Evolutionary conservation across 2,329 filamentous ascomycete genomes (phyloP).

Genomic region (Nemania sp.): DNA sequence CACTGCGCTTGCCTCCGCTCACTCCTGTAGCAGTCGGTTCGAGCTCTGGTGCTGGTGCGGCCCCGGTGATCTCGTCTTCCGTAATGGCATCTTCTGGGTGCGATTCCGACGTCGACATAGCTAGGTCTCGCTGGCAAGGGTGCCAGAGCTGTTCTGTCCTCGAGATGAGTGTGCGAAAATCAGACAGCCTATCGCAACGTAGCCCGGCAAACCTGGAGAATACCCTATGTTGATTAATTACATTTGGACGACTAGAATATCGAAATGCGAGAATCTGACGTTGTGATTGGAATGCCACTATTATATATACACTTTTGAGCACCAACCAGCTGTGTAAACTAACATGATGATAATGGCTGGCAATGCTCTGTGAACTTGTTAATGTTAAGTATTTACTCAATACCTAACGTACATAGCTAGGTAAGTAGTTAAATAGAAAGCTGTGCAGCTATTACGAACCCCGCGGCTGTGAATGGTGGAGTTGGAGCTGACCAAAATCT

Average conservation of each 20-base stretch:
- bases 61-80: constrained; percentile 55
- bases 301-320: neutral
- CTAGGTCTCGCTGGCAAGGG: neutral
- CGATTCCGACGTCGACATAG: constrained; percentile 44
- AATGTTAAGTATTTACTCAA: no score
- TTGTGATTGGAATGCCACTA: neutral
- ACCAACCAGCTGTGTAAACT: neutral
- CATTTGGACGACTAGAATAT: constrained; percentile 1
- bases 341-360: neutral
- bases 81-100: constrained; percentile 56
- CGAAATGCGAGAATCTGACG: neutral
- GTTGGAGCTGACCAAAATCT: no score
- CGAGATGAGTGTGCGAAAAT: neutral
- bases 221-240: neutral
- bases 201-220: neutral
- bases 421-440: no score
- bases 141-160: neutral
- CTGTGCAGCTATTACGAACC: no score
- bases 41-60: constrained; percentile 50
- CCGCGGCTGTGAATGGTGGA: no score
- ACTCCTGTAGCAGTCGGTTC: constrained; percentile 37
- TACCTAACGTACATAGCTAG: no score
- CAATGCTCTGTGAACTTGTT: no score
- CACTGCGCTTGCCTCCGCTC: constrained; percentile 52
- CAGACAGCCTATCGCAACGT: neutral